Evolutionary conservation across 2,329 filamentous ascomycete species (phyloP), one percentile per base, ranked within the genome.

Genomic region (Sordariomycetes sp.): DNA sequence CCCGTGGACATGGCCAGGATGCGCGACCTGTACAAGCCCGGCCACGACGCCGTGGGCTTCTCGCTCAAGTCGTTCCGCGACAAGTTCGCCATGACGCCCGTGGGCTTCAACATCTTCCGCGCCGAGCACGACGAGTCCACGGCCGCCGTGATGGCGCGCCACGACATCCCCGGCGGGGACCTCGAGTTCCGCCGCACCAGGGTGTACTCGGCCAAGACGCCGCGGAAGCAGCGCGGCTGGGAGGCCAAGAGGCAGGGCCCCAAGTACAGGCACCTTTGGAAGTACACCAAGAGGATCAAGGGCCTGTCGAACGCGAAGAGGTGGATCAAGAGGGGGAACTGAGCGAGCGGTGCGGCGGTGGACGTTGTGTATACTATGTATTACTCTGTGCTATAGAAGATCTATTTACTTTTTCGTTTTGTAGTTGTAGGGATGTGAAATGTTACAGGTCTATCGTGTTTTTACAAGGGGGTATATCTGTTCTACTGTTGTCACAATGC

Each of bases 21-120:
- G 51, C 79, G 78, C 65, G 74, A 80, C 64, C 70, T 77, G 24
- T 78, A 82, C 68, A 64, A 69, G 24, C 52, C 37, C 54, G 60
- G 59, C 37, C 46, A 20, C 51, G 57, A 58, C 24, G 62, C 63
- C 51, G 82, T 88, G 57, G 80, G 79, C 53, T 95, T 96, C 74
- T 86, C 80, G 59, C 75, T 96, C 61, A 86, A 90, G 68, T 83
- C 82, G 61, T 88, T 95, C 70, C 81, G 86, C 63, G 81, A 85
- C 68, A 86, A 85, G 69, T 83, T 89, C 69, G 72, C 76, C 59
- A 76, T 94, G 61, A 79, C 77, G 60, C 83, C 92, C 8, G 84
- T 97, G 60, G 92, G 92, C 51, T 88, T 90, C 65, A 89, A 85
- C 69, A 76, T 99, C 65, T 99, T 97, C 85, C 85, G 94, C 64